These are phyloP conservation scores for Cutaneotrichosporon mucoides DNA, from an alignment of 1,284 basidiomycete species.

Conservation along the genomic window DNA sequence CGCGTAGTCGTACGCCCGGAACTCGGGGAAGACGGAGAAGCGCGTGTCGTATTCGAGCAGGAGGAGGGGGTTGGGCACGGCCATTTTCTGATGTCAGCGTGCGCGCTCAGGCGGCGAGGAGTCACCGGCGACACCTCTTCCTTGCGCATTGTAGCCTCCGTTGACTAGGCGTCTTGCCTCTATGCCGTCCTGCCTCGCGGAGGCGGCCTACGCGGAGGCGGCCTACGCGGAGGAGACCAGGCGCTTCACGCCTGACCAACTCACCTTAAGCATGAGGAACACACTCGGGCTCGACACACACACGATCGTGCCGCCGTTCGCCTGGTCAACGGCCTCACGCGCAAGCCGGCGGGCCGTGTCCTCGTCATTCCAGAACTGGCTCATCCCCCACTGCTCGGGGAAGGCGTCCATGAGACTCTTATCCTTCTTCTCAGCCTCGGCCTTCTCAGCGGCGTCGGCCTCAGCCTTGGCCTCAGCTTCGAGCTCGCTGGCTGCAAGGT, in stretches of 20 bases:
- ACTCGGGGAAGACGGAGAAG: slow-evolving; percentile 17
- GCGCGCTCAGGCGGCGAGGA: too few species aligned
- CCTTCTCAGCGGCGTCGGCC: neutral
- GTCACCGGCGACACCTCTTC: too few species aligned
- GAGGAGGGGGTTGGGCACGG: slow-evolving; percentile 12
- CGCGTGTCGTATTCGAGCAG: slow-evolving; percentile 15
- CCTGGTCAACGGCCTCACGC: slow-evolving; percentile 3
- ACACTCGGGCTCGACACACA: slow-evolving; percentile 7
- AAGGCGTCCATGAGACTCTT: slow-evolving; percentile 7
- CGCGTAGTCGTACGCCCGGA: slow-evolving; percentile 11
- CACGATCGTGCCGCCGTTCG: slow-evolving; percentile 8
- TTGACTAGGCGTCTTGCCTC: too few species aligned
- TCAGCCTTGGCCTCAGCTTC: neutral
- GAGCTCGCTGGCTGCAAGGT: neutral
- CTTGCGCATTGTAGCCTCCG: too few species aligned
- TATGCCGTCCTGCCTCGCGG: too few species aligned
- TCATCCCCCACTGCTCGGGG: slow-evolving; percentile 16
- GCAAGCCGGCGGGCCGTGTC: slow-evolving; percentile 1
- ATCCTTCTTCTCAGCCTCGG: neutral
- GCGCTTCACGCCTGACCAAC: neutral
- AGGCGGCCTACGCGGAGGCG: too few species aligned
- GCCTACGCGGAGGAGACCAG: too few species aligned
- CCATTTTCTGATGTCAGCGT: slow-evolving; percentile 8
- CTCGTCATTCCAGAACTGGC: slow-evolving; percentile 19
- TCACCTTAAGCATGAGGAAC: slow-evolving; percentile 13